Percentiles rank a stretch among this genome's conserved stretches.
Evolutionary conservation across 768 basidiomycete species (phyloP).

Genomic region (Naganishia friedmannii): DNA sequence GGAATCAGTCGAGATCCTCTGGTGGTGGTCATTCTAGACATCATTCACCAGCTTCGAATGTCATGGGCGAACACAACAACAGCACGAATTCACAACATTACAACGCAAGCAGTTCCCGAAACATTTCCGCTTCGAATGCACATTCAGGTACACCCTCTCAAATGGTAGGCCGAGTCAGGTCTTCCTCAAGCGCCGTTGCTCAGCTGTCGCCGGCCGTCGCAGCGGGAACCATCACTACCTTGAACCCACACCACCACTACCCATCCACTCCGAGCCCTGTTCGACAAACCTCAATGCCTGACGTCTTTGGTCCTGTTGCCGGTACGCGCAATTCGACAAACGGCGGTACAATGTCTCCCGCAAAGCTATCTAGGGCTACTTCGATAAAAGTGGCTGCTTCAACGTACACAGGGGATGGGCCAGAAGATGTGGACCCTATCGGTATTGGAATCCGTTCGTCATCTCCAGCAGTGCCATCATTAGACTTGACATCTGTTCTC

Average conservation of each 20-base stretch:
- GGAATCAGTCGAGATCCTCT: background rate
- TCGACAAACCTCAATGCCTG: slow-evolving; percentile 6
- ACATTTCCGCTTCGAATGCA: background rate
- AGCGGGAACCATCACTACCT: background rate
- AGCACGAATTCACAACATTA: background rate
- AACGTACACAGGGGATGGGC: background rate
- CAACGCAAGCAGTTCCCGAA: background rate
- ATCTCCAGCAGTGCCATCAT: slow-evolving; percentile 6
- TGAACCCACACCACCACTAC: slow-evolving; percentile 8
- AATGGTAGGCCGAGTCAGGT: slow-evolving; percentile 6
- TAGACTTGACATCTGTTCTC: slow-evolving; percentile 8
- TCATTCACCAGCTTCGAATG: background rate
- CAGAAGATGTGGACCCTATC: slow-evolving; percentile 17
- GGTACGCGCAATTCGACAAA: background rate
- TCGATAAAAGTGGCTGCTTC: slow-evolving; percentile 6
- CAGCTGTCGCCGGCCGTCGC: slow-evolving; percentile 6
- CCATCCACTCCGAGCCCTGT: slow-evolving; percentile 11
- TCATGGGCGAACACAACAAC: background rate
- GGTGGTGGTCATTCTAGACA: background rate
- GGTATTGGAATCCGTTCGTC: slow-evolving; percentile 13
- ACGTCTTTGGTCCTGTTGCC: slow-evolving; percentile 12
- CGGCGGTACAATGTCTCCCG: background rate
- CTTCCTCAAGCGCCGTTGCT: slow-evolving; percentile 10
- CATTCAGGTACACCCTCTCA: background rate
- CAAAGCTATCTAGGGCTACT: background rate